Evolutionary conservation across 306 rosid species (phyloP), one percentile per base, ranked within the genome.

Genomic region (Quercus parvula): DNA sequence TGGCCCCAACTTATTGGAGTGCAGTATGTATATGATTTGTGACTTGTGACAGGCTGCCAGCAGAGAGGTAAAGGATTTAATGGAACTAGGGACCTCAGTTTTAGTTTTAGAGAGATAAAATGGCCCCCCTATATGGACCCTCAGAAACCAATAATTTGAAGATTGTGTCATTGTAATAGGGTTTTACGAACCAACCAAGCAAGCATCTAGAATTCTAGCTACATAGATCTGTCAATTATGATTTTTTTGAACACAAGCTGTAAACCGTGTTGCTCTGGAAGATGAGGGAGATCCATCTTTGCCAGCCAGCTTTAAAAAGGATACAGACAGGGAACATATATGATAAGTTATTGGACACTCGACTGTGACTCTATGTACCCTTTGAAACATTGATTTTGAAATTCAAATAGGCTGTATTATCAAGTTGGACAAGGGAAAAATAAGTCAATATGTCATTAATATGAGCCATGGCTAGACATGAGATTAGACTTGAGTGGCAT

Each of bases 51-150:
- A 70, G 54, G 54, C 54, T 38, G 55, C 55, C 28, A 70, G 56
- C 74, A 38, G 56, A 52, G 41, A 68, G 24, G 3, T 2, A 44
- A 56, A 38, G 54, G 30, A 41, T 19, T 41, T n/a, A 38, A 38
- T 69, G 73, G 28, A 41, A 69, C 46, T 22, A 19, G 41, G 52
- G 73, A 11, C 25, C 25, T 11, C 41, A 31, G 17, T 4, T 35
- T 69, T 8, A 69, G 27, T 15, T 28, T n/a, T 31, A 28, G 38
- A 25, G 41, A 62, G 25, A 8, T 5, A 69, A 49, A 49, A 46
- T 79, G 77, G 73, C 55, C 82, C 82, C 71, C 27, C 54, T 0
- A 11, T 25, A 5, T 4, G 82, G 77, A 71, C 77, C 82, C 82
- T 8, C 33, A n/a, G 27, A 22, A 58, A 24, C 64, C 64, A 59